These are phyloP conservation scores for Tieghemiomyces parasiticus DNA, from an alignment of 192 early-diverging fungal species.

Conservation along the genomic window DNA sequence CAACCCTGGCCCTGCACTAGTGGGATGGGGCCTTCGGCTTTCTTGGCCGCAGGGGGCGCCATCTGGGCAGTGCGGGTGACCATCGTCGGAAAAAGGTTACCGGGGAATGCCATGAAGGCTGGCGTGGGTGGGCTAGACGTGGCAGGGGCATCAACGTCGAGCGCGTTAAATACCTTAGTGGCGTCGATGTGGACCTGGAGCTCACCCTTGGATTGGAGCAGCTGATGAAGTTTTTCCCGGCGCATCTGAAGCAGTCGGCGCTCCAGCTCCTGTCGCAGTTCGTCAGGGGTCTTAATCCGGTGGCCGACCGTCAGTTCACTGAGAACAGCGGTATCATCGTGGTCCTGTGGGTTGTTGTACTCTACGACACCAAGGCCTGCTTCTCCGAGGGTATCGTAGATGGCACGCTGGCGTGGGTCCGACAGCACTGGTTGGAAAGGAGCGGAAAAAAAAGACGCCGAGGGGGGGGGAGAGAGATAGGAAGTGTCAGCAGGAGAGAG, in stretches of 20 bases:
- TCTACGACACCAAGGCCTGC: conserved; percentile 50
- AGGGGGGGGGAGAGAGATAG: neutral
- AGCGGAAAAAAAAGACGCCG: conserved; percentile 7
- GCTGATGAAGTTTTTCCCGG: conserved; percentile 45
- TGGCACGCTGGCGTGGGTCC: conserved; percentile 54
- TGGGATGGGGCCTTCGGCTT: neutral
- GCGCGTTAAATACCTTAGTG: too few relatives aligned
- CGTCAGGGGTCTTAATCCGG: conserved; percentile 47
- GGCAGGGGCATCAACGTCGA: too few relatives aligned
- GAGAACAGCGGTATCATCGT: neutral
- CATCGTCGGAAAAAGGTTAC: too few relatives aligned
- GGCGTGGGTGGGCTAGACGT: too few relatives aligned
- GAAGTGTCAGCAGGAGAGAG: too few relatives aligned
- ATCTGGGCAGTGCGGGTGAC: too few relatives aligned
- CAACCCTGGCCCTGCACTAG: neutral
- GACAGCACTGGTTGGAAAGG: conserved; percentile 43
- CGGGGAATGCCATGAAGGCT: too few relatives aligned
- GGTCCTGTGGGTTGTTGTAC: conserved; percentile 10
- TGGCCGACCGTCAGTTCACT: conserved; percentile 31
- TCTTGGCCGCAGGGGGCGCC: too few relatives aligned
- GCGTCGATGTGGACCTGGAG: conserved; percentile 11
- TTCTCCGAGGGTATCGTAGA: conserved; percentile 92
- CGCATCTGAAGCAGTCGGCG: conserved; percentile 36
- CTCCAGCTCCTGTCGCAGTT: conserved; percentile 54
- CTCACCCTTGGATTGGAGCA: conserved; percentile 41